A percentile compares a stretch with the other conserved stretches of the same genome.
Conservation (phyloP, 2,329 filamentous ascomycete genomes). For the Colletotrichum shisoi region DNA sequence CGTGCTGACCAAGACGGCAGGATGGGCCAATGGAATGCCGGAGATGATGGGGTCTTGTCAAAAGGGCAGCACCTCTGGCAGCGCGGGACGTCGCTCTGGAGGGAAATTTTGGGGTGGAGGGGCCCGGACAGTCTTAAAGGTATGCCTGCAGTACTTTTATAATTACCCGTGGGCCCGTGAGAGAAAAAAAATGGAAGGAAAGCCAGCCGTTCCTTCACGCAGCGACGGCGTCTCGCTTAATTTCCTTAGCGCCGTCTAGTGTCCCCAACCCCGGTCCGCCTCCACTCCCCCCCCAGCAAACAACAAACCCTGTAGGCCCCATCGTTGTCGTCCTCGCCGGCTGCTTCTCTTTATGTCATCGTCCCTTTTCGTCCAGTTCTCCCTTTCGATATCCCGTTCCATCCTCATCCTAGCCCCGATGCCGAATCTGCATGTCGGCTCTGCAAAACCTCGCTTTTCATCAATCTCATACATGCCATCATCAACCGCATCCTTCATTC, state of each 20-base stretch:
- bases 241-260: slow-evolving; percentile 39
- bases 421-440: background rate
- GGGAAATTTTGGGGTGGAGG: slow-evolving; percentile 40
- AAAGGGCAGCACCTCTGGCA: slow-evolving; percentile 33
- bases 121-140: slow-evolving; percentile 39
- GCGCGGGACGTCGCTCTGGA: slow-evolving; percentile 38
- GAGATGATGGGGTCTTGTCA: slow-evolving; percentile 29
- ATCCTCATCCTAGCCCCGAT: background rate
- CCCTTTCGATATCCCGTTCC: slow-evolving; percentile 13
- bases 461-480: background rate
- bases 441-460: background rate
- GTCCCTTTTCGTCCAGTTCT: slow-evolving; percentile 23
- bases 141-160: slow-evolving; percentile 40
- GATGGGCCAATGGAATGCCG: slow-evolving; percentile 23
- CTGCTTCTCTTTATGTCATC: slow-evolving; percentile 16
- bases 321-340: slow-evolving; percentile 26
- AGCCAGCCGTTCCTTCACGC: slow-evolving; percentile 40
- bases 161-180: slow-evolving; percentile 40
- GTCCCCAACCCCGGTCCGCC: slow-evolving; percentile 34
- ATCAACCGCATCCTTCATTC: background rate
- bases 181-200: slow-evolving; percentile 40
- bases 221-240: slow-evolving; percentile 40
- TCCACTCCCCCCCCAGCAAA: slow-evolving; percentile 40
- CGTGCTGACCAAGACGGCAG: slow-evolving; percentile 15
- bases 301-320: slow-evolving; percentile 32